A percentile compares a stretch with the other conserved stretches of the same genome.
These are phyloP conservation scores for Diatrype stigma DNA, from an alignment of 2,329 filamentous ascomycete species.

Conservation along the genomic window DNA sequence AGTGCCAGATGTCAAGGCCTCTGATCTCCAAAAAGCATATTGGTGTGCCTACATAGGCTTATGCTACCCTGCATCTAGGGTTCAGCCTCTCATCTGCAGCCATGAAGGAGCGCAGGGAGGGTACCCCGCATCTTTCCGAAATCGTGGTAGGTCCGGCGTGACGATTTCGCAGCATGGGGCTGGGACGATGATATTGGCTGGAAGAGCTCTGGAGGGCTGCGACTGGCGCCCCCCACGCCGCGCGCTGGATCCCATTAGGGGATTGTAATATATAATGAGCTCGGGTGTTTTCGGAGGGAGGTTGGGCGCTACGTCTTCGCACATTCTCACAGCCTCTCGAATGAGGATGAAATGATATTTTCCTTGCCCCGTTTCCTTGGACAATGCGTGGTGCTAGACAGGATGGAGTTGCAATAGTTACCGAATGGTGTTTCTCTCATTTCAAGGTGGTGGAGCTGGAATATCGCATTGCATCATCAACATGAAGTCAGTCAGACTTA, in stretches of 20 bases:
- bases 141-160: not conserved
- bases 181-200: not conserved
- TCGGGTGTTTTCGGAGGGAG: not conserved
- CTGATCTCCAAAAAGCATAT: not conserved
- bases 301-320: not conserved
- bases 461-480: too few species aligned
- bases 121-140: not conserved
- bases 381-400: too few species aligned
- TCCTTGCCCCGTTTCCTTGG: too few species aligned
- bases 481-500: not conserved
- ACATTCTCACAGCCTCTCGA: not conserved
- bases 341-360: too few species aligned
- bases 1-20: not conserved
- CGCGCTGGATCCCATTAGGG: not conserved
- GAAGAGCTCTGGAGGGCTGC: not conserved
- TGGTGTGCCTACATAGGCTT: not conserved
- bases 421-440: too few species aligned
- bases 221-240: not conserved
- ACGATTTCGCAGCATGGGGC: not conserved
- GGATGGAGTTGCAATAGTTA: too few species aligned
- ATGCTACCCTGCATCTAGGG: not conserved
- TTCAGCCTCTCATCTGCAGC: not conserved
- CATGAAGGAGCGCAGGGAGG: not conserved
- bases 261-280: slow-evolving; percentile 1
- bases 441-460: too few species aligned